Conservation (phyloP, 441 rosid genomes). For the Eruca vesicaria region DNA sequence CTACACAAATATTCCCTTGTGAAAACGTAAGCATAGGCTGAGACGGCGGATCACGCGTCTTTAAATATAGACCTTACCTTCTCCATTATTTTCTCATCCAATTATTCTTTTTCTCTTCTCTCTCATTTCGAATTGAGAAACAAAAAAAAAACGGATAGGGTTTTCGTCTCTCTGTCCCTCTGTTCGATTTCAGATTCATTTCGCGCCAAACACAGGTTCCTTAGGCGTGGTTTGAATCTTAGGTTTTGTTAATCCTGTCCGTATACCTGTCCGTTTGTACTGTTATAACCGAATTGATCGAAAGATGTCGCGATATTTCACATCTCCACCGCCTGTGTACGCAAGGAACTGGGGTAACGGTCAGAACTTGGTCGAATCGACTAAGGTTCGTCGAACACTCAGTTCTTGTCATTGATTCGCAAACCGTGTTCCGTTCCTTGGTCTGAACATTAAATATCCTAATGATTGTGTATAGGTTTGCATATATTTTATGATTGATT, state of each 20-base stretch:
- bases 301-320: slow-evolving; percentile 75
- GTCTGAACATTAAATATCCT: slow-evolving; percentile 1
- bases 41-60: slow-evolving; percentile 43
- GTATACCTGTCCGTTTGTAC: too few species aligned
- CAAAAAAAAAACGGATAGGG: not conserved
- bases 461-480: not conserved
- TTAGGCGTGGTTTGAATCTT: not conserved
- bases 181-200: slow-evolving; percentile 3
- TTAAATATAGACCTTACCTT: slow-evolving; percentile 29
- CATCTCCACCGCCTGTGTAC: slow-evolving; percentile 49
- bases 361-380: slow-evolving; percentile 58
- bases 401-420: slow-evolving; percentile 26
- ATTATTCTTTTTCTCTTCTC: not conserved
- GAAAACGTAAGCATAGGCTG: slow-evolving; percentile 9
- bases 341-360: slow-evolving; percentile 45
- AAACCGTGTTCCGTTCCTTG: not conserved
- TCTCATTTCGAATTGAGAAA: not conserved
- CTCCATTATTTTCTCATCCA: not conserved
- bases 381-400: slow-evolving; percentile 78
- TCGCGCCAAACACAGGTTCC: slow-evolving; percentile 5
- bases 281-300: not conserved
- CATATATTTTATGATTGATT: not conserved
- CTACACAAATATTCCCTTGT: not conserved
- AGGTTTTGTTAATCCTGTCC: not conserved
- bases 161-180: not conserved